Base-by-base conservation (phyloP, 106 monocot species). In the Dendrobium chrysotoxum region DNA sequence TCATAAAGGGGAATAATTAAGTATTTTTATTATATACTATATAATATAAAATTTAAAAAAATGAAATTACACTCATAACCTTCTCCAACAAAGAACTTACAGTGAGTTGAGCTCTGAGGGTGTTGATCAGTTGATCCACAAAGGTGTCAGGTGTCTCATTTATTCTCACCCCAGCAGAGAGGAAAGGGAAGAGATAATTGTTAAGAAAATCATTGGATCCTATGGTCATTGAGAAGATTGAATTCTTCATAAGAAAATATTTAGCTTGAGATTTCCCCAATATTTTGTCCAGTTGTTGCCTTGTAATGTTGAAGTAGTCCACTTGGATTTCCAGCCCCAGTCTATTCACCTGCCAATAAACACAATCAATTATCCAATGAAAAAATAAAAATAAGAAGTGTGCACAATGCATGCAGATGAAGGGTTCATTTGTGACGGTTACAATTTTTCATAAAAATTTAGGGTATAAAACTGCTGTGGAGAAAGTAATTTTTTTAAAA, bases 131-230 rank as follows among this genome's bases (percentile, higher is more conserved):
- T 25, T 81, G 58, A 41, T 96, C 84, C n/a, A 93, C 53, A 78
- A 96, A 96, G 2, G 28, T 67, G 28, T 92, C 86, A 0, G 93
- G 93, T 5, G 90, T 76, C 50, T 91, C 72, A 0, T 53, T 30
- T 7, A 87, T 41, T 53, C 88, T 72, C 12, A 81, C 86, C 8
- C 86, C 90, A 2, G 55, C 82, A 9, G 91, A 90, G 74, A 93
- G 46, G 2, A 96, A 54, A 0, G 96, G 96, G 57, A 93, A 83
- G 76, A 96, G 93, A 77, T 96, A 96, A 54, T 96, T 96, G 85
- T 93, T 96, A 42, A 96, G 91, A 78, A 96, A 93, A 75, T 96
- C 96, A 72, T 96, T 96, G 7, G 96, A 91, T 39, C 93, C 96
- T 2, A 96, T 78, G 28, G 96, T 93, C 76, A 96, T 35, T 0